These are phyloP conservation scores for Zymoseptoria crescenta DNA, from an alignment of 2,329 filamentous ascomycete genomes.

Conservation along the genomic window DNA sequence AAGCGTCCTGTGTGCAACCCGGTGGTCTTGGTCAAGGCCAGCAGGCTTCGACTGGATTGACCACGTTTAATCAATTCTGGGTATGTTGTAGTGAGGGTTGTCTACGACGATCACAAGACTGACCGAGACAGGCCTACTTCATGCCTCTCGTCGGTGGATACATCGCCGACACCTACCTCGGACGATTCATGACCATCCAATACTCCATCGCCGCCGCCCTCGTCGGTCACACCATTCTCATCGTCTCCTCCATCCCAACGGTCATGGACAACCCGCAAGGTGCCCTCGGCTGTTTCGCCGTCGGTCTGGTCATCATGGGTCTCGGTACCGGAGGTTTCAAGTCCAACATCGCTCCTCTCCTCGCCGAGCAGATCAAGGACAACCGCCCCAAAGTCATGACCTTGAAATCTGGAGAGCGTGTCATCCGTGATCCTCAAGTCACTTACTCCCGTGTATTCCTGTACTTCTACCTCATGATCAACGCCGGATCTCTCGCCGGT, in stretches of 20 bases:
- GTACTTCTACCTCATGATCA: conserved; percentile 68
- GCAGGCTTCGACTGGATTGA: conserved; percentile 37
- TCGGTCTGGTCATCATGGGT: conserved; percentile 60
- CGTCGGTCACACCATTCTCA: conserved; percentile 58
- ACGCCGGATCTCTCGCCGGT: conserved; percentile 56
- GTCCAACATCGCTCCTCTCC: conserved; percentile 56
- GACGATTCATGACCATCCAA: conserved; percentile 62
- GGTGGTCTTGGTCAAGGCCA: conserved; percentile 36
- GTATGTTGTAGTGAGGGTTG: neutral
- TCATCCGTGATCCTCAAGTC: conserved; percentile 40
- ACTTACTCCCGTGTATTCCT: conserved; percentile 42
- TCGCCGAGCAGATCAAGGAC: conserved; percentile 41
- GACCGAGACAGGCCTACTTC: conserved; percentile 10
- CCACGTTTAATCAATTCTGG: conserved; percentile 2
- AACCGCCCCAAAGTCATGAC: conserved; percentile 34
- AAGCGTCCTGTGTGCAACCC: conserved; percentile 27
- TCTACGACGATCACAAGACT: neutral
- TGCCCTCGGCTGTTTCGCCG: conserved; percentile 55
- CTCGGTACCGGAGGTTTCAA: conserved; percentile 74
- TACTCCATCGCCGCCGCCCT: conserved; percentile 57
- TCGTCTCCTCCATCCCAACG: conserved; percentile 55
- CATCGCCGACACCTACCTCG: conserved; percentile 59
- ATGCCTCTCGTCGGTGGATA: conserved; percentile 41
- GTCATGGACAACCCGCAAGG: conserved; percentile 51
- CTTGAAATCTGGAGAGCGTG: conserved; percentile 36